Percentiles rank a stretch among this genome's conserved stretches.
These are phyloP conservation scores for Kwoniella shandongensis DNA, from an alignment of 768 basidiomycete species.

Conservation along the genomic window DNA sequence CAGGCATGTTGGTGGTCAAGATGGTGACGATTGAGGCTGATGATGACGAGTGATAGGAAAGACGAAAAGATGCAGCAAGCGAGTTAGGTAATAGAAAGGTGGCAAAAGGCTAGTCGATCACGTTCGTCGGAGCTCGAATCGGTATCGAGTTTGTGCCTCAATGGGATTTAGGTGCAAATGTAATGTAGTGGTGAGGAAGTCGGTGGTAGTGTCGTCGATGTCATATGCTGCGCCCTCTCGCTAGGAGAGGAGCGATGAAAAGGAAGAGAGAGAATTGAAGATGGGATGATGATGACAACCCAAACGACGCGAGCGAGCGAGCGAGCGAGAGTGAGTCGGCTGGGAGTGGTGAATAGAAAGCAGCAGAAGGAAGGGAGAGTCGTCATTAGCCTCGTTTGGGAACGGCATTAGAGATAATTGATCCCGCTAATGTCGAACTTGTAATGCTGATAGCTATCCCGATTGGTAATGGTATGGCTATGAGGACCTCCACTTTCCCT, in stretches of 20 bases:
- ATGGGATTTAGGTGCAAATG: too few species aligned
- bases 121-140: not conserved
- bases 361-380: too few species aligned
- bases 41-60: not conserved
- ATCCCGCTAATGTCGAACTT: slow-evolving; percentile 11
- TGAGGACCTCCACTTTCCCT: slow-evolving; percentile 16
- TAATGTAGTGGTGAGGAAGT: not conserved
- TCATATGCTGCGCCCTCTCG: slow-evolving; percentile 8
- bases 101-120: not conserved
- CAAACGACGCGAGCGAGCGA: too few species aligned
- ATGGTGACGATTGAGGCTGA: not conserved
- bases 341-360: too few species aligned
- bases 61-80: not conserved
- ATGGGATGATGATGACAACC: too few species aligned
- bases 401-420: not conserved
- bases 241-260: slow-evolving; percentile 17
- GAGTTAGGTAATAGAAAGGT: not conserved
- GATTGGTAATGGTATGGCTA: too few species aligned
- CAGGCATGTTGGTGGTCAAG: slow-evolving; percentile 10
- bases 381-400: too few species aligned
- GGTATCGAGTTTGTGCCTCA: too few species aligned
- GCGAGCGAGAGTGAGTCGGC: too few species aligned
- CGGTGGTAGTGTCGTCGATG: not conserved
- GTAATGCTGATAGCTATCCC: not conserved
- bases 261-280: not conserved